phyloP scores from a whole-genome alignment of 2,329 filamentous ascomycete genomes.

The Fusarium nurragi region DNA sequence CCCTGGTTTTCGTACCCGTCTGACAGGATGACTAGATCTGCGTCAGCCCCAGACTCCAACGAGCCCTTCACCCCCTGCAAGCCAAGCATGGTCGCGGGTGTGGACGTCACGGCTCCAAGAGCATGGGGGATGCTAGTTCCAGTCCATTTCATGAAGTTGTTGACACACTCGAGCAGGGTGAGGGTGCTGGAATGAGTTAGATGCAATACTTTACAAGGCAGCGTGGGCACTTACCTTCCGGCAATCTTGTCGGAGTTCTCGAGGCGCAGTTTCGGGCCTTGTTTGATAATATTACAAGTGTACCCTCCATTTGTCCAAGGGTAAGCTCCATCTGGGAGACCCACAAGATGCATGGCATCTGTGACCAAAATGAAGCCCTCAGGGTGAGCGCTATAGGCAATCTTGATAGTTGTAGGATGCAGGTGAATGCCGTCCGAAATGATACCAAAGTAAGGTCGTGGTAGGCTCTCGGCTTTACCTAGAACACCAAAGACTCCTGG shows the following conservation, averaged over 20 bases:
- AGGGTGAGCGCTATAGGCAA: slow-evolving; percentile 87
- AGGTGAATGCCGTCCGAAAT: slow-evolving; percentile 92
- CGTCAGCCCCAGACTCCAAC: slow-evolving; percentile 70
- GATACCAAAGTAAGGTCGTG: slow-evolving; percentile 83
- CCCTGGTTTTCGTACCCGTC: slow-evolving; percentile 52
- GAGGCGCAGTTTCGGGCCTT: slow-evolving; percentile 75
- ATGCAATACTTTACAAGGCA: neutral
- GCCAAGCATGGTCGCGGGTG: slow-evolving; percentile 80
- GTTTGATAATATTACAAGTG: slow-evolving; percentile 71
- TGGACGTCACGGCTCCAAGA: slow-evolving; percentile 76
- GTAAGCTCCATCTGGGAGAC: slow-evolving; percentile 84
- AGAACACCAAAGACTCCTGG: slow-evolving; percentile 90
- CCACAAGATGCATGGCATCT: slow-evolving; percentile 89
- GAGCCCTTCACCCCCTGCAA: slow-evolving; percentile 73
- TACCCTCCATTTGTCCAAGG: slow-evolving; percentile 81
- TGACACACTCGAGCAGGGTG: slow-evolving; percentile 82
- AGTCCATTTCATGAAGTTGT: slow-evolving; percentile 82
- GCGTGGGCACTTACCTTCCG: slow-evolving; percentile 67
- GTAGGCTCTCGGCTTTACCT: slow-evolving; percentile 68
- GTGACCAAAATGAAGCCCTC: slow-evolving; percentile 89
- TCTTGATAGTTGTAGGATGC: slow-evolving; percentile 87
- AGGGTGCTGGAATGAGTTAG: slow-evolving; percentile 61
- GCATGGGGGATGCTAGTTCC: slow-evolving; percentile 74
- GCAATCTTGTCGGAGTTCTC: slow-evolving; percentile 84
- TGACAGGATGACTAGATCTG: slow-evolving; percentile 74